Evolutionary conservation across 2,329 filamentous ascomycete genomes (phyloP).

Genomic region (Diplocarpon mali): DNA sequence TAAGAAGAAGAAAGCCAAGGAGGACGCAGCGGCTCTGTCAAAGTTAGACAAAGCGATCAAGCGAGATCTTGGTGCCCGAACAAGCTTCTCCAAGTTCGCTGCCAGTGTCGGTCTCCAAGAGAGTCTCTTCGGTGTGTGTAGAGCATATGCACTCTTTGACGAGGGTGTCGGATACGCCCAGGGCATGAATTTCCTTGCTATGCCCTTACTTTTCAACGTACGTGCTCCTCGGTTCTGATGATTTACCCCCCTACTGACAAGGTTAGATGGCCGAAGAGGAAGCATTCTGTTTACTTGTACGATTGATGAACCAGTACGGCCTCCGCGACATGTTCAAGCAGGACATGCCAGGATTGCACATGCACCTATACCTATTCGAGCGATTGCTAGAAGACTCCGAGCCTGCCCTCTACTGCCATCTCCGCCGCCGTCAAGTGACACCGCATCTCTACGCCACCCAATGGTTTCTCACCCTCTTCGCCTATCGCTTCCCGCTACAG

Average conservation of each 20-base stretch:
- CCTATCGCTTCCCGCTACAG: slow-evolving; percentile 93
- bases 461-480: slow-evolving; percentile 98
- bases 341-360: slow-evolving; percentile 93
- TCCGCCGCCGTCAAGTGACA: slow-evolving; percentile 76
- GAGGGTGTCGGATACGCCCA: slow-evolving; percentile 93
- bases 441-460: slow-evolving; percentile 94
- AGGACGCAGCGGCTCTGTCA: slow-evolving; percentile 59
- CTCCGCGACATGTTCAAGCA: slow-evolving; percentile 86
- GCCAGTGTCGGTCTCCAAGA: slow-evolving; percentile 86
- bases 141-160: slow-evolving; percentile 92
- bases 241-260: slow-evolving; percentile 17
- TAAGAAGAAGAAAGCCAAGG: slow-evolving; percentile 67
- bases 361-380: slow-evolving; percentile 91
- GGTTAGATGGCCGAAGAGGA: slow-evolving; percentile 87
- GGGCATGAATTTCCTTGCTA: slow-evolving; percentile 97
- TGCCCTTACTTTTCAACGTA: slow-evolving; percentile 91
- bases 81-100: slow-evolving; percentile 94
- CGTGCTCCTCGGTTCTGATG: slow-evolving; percentile 26
- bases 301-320: slow-evolving; percentile 93
- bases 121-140: slow-evolving; percentile 88
- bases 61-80: slow-evolving; percentile 81
- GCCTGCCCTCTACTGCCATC: slow-evolving; percentile 87
- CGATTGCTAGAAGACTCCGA: slow-evolving; percentile 87
- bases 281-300: slow-evolving; percentile 85
- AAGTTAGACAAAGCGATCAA: slow-evolving; percentile 89